Base-by-base conservation (phyloP, 768 basidiomycete genomes). In the Mrakia blollopis region DNA sequence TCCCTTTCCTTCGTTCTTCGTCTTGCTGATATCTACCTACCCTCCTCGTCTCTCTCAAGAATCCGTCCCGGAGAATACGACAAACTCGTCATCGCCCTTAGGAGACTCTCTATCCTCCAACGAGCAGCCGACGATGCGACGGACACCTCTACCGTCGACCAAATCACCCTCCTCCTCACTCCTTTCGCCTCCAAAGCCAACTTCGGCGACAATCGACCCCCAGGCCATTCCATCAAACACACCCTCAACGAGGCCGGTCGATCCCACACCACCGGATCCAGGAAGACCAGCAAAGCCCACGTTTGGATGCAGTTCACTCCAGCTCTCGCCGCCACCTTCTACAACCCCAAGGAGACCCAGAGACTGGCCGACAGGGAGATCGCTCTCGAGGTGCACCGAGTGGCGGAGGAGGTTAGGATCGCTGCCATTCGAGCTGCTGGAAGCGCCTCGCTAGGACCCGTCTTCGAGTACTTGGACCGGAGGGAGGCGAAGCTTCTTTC, bases 261-360 rank as follows among this genome's bases (percentile, higher is more conserved):
- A 50, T 50, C 76, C 7, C 35, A 72, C 71, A 72, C 76, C n/a
- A 72, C 35, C 9, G 76, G 76, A 39, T 32, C 76, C 47, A 60
- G 76, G 32, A 77, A 77, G 72, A 47, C 37, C 25, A 62, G 54
- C 11, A 23, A 30, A 28, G 76, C 76, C 4, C 13, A 37, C 61
- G 76, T 71, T 18, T 73, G 50, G 44, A 61, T 77, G 44, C 28
- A 61, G 32, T 60, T 57, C 57, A 71, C 70, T 14, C 47, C 37
- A 5, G 61, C 61, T 4, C 35, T 72, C 61, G 69, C 57, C 0
- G 25, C 6, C 32, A 28, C 23, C 25, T 47, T 77, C 32, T 23
- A 65, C 71, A 57, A 70, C 47, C 57, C 57, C 13, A 11, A 0
- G 8, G 68, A 62, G 23, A 32, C 41, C 35, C 30, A 65, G 28